Conservation (phyloP, 192 early-diverging fungal genomes). For the Hyaloraphidium curvatum region DNA sequence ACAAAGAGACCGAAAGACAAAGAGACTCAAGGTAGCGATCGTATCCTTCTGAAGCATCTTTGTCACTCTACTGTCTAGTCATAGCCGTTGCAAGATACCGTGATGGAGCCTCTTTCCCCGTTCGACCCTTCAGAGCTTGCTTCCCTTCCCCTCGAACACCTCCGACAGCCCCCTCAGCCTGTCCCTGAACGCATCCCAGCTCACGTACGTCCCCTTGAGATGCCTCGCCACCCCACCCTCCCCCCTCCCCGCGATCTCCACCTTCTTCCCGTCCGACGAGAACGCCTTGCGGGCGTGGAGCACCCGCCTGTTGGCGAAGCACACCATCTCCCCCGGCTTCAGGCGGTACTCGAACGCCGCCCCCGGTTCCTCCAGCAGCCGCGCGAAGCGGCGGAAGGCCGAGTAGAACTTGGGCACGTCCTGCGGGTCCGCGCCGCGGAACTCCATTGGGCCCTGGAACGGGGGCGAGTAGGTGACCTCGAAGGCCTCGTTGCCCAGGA, state of each 20-base stretch:
- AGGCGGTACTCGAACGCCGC: slow-evolving; percentile 37
- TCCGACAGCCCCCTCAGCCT: slow-evolving; percentile 7
- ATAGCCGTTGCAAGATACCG: too few species aligned
- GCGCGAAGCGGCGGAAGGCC: slow-evolving; percentile 39
- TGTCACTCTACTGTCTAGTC: too few species aligned
- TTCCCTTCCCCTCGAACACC: too few species aligned
- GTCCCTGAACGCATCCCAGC: slow-evolving; percentile 37
- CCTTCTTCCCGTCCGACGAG: slow-evolving; percentile 51
- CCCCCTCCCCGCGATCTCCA: too few species aligned
- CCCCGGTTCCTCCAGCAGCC: slow-evolving; percentile 30
- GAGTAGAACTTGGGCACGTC: slow-evolving; percentile 35
- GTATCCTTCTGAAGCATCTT: too few species aligned
- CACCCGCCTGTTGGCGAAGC: slow-evolving; percentile 64
- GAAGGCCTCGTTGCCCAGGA: slow-evolving; percentile 21
- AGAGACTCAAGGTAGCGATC: too few species aligned
- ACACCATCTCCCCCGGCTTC: slow-evolving; percentile 42
- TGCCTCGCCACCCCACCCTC: too few species aligned
- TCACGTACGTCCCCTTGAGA: slow-evolving; percentile 46
- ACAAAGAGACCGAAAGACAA: too few species aligned
- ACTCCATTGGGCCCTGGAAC: slow-evolving; percentile 60
- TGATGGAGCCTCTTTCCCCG: too few species aligned
- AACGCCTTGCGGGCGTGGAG: slow-evolving; percentile 58
- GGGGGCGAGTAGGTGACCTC: slow-evolving; percentile 61
- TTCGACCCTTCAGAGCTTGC: too few species aligned
- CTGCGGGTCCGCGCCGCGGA: slow-evolving; percentile 14